A percentile compares a stretch with the other conserved stretches of the same genome.
These are phyloP conservation scores for Trichosporon asahii DNA, from an alignment of 1,284 basidiomycete genomes.

Conservation along the genomic window DNA sequence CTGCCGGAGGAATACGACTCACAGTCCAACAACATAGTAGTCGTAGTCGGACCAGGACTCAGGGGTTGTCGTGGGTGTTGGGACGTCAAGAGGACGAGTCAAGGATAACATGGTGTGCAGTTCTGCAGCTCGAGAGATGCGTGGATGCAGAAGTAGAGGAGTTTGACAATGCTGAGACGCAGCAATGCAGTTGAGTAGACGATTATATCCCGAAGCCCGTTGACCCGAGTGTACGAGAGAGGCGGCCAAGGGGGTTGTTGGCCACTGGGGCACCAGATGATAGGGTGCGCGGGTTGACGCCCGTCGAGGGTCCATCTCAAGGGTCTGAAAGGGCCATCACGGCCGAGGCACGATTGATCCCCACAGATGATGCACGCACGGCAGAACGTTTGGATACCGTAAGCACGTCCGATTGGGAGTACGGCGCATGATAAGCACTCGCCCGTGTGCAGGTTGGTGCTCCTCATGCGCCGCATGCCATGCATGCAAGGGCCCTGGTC, in stretches of 20 bases:
- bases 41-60: conserved; percentile 6
- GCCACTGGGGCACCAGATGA: conserved; percentile 7
- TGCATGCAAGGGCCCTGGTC: neutral
- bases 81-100: neutral
- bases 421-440: neutral
- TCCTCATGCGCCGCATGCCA: neutral
- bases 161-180: neutral
- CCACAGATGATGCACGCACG: neutral
- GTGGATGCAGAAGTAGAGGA: neutral
- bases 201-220: neutral
- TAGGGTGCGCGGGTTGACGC: conserved; percentile 1
- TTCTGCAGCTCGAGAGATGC: neutral
- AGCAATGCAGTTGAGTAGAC: neutral
- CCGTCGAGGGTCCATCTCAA: neutral
- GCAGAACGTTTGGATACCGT: neutral
- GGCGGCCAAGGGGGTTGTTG: conserved; percentile 2
- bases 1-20: neutral
- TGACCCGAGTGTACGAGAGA: neutral
- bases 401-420: neutral
- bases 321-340: neutral
- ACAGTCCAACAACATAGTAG: conserved; percentile 6
- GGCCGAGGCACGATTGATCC: conserved; percentile 5
- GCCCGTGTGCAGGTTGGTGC: neutral
- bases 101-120: neutral
- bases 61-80: neutral